These are phyloP conservation scores for Ceratocystis cubensis DNA, from an alignment of 2,329 filamentous ascomycete genomes.

Conservation along the genomic window DNA sequence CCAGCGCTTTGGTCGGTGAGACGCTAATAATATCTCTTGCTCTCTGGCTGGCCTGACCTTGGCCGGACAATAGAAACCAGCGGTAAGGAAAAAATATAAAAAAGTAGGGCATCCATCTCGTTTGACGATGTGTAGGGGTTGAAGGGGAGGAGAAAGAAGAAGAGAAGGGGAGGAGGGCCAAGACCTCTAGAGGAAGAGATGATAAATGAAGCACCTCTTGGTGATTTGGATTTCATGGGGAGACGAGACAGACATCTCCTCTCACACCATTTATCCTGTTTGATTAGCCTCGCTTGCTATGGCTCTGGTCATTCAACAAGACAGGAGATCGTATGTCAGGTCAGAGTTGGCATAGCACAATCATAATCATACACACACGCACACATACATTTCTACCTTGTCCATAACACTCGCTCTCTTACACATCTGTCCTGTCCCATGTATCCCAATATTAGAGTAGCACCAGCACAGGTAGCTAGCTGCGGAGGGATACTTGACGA, in stretches of 20 bases:
- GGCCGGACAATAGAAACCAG: not conserved
- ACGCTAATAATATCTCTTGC: slow-evolving; percentile 8
- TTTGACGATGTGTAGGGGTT: not conserved
- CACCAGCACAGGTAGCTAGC: too few relatives aligned
- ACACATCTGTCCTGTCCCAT: too few relatives aligned
- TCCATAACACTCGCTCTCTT: too few relatives aligned
- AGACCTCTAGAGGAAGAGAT: too few relatives aligned
- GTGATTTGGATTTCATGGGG: not conserved
- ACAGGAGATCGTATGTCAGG: not conserved
- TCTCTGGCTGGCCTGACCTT: too few relatives aligned
- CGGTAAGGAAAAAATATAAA: not conserved
- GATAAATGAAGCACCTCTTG: too few relatives aligned
- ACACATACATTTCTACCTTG: not conserved
- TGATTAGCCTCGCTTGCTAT: slow-evolving; percentile 1
- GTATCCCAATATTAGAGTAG: too few relatives aligned
- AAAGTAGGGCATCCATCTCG: not conserved
- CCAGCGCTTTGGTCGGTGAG: not conserved
- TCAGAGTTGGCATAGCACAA: too few relatives aligned
- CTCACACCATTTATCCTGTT: not conserved
- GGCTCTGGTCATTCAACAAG: not conserved
- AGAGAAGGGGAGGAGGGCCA: not conserved
- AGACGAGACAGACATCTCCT: not conserved
- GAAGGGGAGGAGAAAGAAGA: not conserved
- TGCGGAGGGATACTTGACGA: not conserved
- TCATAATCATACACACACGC: too few relatives aligned